A percentile compares a stretch with the other conserved stretches of the same genome.
Conservation (phyloP, 176 grass and related monocot genomes). For the Zoysia pacifica region DNA sequence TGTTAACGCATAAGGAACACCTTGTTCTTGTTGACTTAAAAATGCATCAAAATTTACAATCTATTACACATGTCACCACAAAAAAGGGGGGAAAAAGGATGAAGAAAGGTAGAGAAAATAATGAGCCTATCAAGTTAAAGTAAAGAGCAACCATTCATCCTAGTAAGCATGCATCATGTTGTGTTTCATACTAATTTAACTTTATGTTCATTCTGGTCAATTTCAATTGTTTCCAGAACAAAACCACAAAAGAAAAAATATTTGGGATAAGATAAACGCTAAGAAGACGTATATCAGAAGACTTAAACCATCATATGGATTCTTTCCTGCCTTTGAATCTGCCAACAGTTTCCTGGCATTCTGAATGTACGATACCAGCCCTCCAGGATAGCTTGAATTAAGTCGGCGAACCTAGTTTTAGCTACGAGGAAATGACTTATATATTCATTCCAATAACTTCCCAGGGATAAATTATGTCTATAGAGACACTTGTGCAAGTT, state of each 20-base stretch:
- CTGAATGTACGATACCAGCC: conserved; percentile 70
- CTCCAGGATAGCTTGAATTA: conserved; percentile 92
- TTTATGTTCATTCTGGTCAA: background rate
- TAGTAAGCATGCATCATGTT: background rate
- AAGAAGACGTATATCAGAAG: background rate
- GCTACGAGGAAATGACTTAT: background rate
- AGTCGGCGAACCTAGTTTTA: conserved; percentile 56
- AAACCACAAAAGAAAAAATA: background rate
- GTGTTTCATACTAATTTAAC: background rate
- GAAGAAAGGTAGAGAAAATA: background rate
- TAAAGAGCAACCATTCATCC: background rate
- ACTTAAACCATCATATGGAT: conserved; percentile 95
- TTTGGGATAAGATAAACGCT: background rate
- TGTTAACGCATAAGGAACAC: background rate
- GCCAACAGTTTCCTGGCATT: conserved; percentile 87
- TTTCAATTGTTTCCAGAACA: conserved; percentile 12
- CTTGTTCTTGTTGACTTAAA: background rate
- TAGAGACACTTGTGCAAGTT: background rate
- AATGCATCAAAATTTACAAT: no score
- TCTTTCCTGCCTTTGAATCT: conserved; percentile 88
- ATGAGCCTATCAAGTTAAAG: background rate
- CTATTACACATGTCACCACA: background rate
- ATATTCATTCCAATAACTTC: background rate
- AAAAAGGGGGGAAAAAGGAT: no score
- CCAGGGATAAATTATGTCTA: background rate